A percentile compares a stretch with the other conserved stretches of the same genome.
These are phyloP conservation scores for Ashbya aceris DNA, from an alignment of 1,139 yeast species.

Conservation along the genomic window DNA sequence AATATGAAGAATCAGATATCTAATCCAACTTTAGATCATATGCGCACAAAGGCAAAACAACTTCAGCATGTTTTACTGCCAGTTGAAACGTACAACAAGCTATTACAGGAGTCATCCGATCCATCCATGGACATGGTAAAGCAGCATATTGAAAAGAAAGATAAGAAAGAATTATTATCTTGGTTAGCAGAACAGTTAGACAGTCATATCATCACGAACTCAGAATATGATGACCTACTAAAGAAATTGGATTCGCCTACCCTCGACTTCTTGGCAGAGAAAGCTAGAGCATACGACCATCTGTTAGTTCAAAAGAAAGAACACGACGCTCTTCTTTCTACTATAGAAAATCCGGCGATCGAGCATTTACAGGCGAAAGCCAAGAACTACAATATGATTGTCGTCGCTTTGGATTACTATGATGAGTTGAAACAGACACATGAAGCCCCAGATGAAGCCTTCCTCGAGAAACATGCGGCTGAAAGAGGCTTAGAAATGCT, in stretches of 20 bases:
- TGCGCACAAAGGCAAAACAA: slow-evolving; percentile 20
- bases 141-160: neutral
- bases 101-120: neutral
- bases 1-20: slow-evolving; percentile 20
- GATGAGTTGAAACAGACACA: slow-evolving; percentile 7
- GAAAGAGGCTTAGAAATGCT: slow-evolving; percentile 1
- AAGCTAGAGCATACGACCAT: slow-evolving; percentile 5
- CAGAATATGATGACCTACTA: slow-evolving; percentile 27
- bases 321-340: slow-evolving; percentile 17
- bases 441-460: slow-evolving; percentile 6
- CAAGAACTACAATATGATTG: slow-evolving; percentile 15
- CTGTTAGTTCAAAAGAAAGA: slow-evolving; percentile 5
- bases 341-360: slow-evolving; percentile 25
- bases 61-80: slow-evolving; percentile 27
- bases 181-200: slow-evolving; percentile 2
- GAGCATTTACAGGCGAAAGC: slow-evolving; percentile 28
- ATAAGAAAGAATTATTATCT: neutral
- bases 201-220: slow-evolving; percentile 14
- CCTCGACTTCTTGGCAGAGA: slow-evolving; percentile 5
- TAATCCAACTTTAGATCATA: slow-evolving; percentile 13
- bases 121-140: slow-evolving; percentile 2
- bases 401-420: slow-evolving; percentile 21
- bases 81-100: slow-evolving; percentile 16
- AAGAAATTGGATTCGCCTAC: slow-evolving; percentile 13
- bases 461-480: neutral